Base-by-base conservation (phyloP, 2,329 filamentous ascomycete genomes). In the Polychaeton citri region DNA sequence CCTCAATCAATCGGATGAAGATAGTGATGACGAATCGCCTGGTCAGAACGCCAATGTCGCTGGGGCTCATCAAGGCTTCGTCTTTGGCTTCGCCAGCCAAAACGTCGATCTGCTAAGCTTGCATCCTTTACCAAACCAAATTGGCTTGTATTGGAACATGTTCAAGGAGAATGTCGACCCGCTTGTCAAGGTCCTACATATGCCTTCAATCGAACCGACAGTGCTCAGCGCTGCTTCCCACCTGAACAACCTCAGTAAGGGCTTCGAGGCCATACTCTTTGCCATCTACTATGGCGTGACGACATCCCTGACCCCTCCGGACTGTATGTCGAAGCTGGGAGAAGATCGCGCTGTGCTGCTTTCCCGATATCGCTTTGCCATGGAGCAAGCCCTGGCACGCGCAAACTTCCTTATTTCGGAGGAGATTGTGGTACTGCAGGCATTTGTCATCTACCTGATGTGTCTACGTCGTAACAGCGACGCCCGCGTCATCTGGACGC, bases 91-190 rank as follows among this genome's bases (percentile, higher is more conserved):
- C 53, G 76, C 72, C 41, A 84, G 80, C 1, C 68, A 71, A n/a
- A 74, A 72, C 43, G 75, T 83, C 18, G 72, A 85, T 45, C 61
- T 85, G 43, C 60, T 68, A 13, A 63, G 67, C 30, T 61, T 81
- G 10, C 80, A 84, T 46, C 81, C 81, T 2, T 50, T 75, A 0
- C 69, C 76, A 1, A 73, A 74, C 1, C 76, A 79, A 43, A 76
- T 81, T 33, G 68, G 67, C 0, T 71, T 72, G 33, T 72, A 83
- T 37, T 85, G 81, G 80, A 69, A 75, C 34, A 66, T 76, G 8
- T 86, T 74, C 55, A 71, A 77, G 42, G 76, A 83, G 44, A 83
- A 81, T 35, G 79, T 86, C 6, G 79, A 86, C 47, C 77, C 80
- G 0, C 56, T 85, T 7, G 65, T 81, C 47, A 85, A 83, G 52